Base-by-base conservation (phyloP, 495 filamentous ascomycete species). In the Astrothelium subdiscretum region DNA sequence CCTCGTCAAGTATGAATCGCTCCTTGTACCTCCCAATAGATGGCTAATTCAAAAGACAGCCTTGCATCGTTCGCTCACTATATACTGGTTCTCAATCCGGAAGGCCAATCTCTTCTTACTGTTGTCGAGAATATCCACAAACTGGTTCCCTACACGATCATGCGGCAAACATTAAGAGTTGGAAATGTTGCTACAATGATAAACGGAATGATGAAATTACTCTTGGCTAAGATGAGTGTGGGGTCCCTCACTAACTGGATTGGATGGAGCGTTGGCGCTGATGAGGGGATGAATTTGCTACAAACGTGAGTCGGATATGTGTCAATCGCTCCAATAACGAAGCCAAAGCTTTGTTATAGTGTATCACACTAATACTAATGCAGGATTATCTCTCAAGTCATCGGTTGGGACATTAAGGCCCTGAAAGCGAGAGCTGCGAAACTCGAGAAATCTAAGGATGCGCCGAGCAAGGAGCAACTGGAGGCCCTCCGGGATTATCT, bases 181-280 rank as follows among this genome's bases (percentile, higher is more conserved):
- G 84, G 85, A 5, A 88, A 87, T 66, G 85, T 82, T 0, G 85
- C 84, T 6, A 83, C 79, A 35, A 87, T 88, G 85, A 79, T 88
- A 52, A 84, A 78, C 65, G 85, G 76, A 15, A 82, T 88, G 77
- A 75, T 83, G 42, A 77, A 71, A 57, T 67, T 88, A n/a, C 70
- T 87, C 20, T 70, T 88, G 15, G 80, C 85, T 3, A 88, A 88
- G 67, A 71, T 87, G 62, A 83, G 83, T 32, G 70, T 88, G 1
- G 80, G 78, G 2, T 80, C 78, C 1, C 59, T 87, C 18, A 84
- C 85, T 10, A 86, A 86, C 65, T 88, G 85, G 85, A 74, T 87
- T 52, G 85, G 85, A 0, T 59, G 71, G 13, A 87, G 80, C 0
- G 74, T 79, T 32, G 79, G 77, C 22, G 77, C 79, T 8, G 78